Percentiles rank a stretch among this genome's conserved stretches.
phyloP scores from a whole-genome alignment of 2,329 filamentous ascomycete species.

The Colletotrichum tropicicola region DNA sequence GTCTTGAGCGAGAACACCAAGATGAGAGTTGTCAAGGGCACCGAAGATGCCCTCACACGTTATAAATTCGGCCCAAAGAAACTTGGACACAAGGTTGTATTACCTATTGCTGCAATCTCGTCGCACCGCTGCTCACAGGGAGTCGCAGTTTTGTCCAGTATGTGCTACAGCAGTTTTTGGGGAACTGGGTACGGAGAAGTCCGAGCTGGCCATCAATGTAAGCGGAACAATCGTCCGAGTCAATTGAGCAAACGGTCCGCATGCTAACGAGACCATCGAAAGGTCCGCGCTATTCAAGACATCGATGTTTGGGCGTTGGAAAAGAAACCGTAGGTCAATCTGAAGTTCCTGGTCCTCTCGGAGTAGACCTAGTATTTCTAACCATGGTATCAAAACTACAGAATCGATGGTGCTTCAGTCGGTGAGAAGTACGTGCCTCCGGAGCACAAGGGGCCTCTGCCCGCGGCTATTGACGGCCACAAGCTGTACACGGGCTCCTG shows the following conservation, averaged over 20 bases:
- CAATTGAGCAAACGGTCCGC: not conserved
- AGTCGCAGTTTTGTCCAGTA: conserved; percentile 57
- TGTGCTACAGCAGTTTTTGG: conserved; percentile 56
- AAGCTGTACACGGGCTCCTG: conserved; percentile 58
- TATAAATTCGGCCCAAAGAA: conserved; percentile 53
- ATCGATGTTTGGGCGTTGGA: conserved; percentile 51
- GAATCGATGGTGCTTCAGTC: conserved; percentile 41
- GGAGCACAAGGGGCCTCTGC: conserved; percentile 51
- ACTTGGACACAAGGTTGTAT: conserved; percentile 52
- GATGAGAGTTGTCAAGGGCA: conserved; percentile 56
- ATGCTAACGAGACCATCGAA: not conserved
- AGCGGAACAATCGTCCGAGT: not conserved
- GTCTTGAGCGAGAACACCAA: conserved; percentile 38
- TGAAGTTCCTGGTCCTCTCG: too few relatives aligned
- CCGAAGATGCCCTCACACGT: conserved; percentile 45
- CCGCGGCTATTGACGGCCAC: conserved; percentile 44
- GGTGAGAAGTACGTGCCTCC: conserved; percentile 44
- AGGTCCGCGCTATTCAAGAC: conserved; percentile 53
- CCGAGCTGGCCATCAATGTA: conserved; percentile 52
- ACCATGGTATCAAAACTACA: too few relatives aligned
- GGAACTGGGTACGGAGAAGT: conserved; percentile 35
- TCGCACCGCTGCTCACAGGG: not conserved
- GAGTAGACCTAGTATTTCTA: too few relatives aligned
- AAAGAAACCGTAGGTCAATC: conserved; percentile 44
- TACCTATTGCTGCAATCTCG: not conserved